These are phyloP conservation scores for Neurospora sublineolata DNA, from an alignment of 495 filamentous ascomycete species.

Conservation along the genomic window DNA sequence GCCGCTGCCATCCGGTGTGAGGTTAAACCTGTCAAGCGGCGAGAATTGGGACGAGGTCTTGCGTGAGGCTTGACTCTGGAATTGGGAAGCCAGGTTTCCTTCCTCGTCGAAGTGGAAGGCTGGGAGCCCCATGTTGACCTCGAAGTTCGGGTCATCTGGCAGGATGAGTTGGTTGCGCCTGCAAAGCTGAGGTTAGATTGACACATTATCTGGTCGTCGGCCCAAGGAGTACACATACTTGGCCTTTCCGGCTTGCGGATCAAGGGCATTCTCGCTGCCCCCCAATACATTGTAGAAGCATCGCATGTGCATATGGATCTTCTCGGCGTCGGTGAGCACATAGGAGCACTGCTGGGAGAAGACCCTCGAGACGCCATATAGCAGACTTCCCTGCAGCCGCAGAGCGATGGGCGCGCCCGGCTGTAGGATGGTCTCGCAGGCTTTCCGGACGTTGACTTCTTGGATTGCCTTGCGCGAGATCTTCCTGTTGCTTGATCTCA, in stretches of 20 bases:
- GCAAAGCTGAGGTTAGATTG: slow-evolving; percentile 5
- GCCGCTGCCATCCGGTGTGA: slow-evolving; percentile 5
- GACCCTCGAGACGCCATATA: slow-evolving; percentile 77
- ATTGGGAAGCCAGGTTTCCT: slow-evolving; percentile 15
- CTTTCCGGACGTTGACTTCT: slow-evolving; percentile 74
- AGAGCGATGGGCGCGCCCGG: slow-evolving; percentile 84
- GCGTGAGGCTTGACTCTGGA: slow-evolving; percentile 24
- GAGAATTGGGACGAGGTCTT: slow-evolving; percentile 39
- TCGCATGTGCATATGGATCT: slow-evolving; percentile 60
- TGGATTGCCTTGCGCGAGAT: slow-evolving; percentile 81
- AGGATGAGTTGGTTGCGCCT: slow-evolving; percentile 74
- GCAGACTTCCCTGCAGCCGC: slow-evolving; percentile 79
- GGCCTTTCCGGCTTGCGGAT: slow-evolving; percentile 58
- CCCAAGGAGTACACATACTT: slow-evolving; percentile 40
- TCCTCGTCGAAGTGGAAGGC: slow-evolving; percentile 45
- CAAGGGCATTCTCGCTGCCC: slow-evolving; percentile 39
- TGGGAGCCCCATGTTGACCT: slow-evolving; percentile 26
- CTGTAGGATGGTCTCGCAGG: slow-evolving; percentile 73
- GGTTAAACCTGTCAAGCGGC: slow-evolving; percentile 12
- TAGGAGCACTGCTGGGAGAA: slow-evolving; percentile 81
- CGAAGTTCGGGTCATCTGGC: slow-evolving; percentile 75
- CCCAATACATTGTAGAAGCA: slow-evolving; percentile 43
- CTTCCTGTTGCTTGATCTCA: slow-evolving; percentile 52
- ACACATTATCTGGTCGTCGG: not conserved
- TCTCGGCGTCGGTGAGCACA: slow-evolving; percentile 67